Evolutionary conservation across 2,329 filamentous ascomycete species (phyloP).

Genomic region (Neurospora sp.): DNA sequence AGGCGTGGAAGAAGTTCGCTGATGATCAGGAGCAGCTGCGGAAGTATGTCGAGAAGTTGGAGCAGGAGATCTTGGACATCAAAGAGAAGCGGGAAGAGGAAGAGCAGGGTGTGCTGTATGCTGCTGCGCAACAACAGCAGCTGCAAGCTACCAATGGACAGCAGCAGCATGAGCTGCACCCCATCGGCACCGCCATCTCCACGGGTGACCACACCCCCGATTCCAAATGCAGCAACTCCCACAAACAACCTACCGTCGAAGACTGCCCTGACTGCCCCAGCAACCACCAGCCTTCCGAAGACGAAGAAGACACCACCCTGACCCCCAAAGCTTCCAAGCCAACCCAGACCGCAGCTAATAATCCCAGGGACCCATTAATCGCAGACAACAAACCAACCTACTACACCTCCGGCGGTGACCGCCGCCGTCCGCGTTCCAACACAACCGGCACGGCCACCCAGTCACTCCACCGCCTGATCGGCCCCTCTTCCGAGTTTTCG

Average conservation of each 20-base stretch:
- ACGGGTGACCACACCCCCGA: neutral
- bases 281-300: neutral
- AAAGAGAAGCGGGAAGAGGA: slow-evolving; percentile 3
- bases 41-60: slow-evolving; percentile 18
- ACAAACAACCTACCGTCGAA: neutral
- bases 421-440: neutral
- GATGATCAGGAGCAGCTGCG: slow-evolving; percentile 15
- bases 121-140: neutral
- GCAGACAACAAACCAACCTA: neutral
- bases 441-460: neutral
- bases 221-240: neutral
- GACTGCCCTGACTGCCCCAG: neutral
- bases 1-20: slow-evolving; percentile 17
- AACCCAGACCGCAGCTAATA: neutral
- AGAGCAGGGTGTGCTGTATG: neutral
- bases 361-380: neutral
- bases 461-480: neutral
- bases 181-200: neutral
- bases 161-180: neutral
- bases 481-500: neutral
- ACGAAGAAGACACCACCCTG: neutral
- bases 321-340: neutral
- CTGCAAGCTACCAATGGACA: neutral
- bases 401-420: neutral
- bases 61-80: slow-evolving; percentile 12